These are phyloP conservation scores for Lasiosphaeria ovina DNA, from an alignment of 495 filamentous ascomycete genomes.

Conservation along the genomic window DNA sequence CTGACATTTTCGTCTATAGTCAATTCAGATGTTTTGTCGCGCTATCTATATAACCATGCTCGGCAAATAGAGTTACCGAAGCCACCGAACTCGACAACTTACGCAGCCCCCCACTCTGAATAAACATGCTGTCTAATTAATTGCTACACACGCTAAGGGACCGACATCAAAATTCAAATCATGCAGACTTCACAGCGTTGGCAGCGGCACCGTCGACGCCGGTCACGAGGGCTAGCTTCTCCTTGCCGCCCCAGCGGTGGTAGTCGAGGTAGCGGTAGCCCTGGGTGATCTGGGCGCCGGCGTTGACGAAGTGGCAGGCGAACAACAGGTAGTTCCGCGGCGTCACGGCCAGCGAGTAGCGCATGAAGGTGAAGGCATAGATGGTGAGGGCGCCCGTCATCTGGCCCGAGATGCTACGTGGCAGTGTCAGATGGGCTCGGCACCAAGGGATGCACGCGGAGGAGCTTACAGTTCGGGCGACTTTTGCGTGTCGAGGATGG, in stretches of 20 bases:
- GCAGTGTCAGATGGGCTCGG: background rate
- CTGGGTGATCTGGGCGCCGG: conserved; percentile 70
- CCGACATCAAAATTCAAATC: background rate
- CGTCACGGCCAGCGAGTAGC: conserved; percentile 86
- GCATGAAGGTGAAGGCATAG: conserved; percentile 93
- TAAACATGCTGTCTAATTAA: too few relatives aligned
- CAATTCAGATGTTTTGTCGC: too few relatives aligned
- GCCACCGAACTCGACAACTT: too few relatives aligned
- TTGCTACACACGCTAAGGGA: too few relatives aligned
- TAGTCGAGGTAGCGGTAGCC: conserved; percentile 71
- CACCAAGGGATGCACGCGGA: background rate
- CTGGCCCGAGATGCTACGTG: conserved; percentile 76
- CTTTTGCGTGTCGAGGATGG: conserved; percentile 87
- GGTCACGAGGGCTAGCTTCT: conserved; percentile 22
- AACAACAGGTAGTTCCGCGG: conserved; percentile 95
- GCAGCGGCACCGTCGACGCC: background rate
- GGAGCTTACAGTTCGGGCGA: conserved; percentile 79
- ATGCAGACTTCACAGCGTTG: background rate
- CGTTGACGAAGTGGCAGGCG: conserved; percentile 79
- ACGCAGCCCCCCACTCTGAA: too few relatives aligned
- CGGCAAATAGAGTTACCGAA: too few relatives aligned
- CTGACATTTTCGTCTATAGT: too few relatives aligned
- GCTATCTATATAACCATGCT: too few relatives aligned
- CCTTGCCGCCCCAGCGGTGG: conserved; percentile 47
- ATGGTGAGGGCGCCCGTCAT: conserved; percentile 82